Evolutionary conservation across 202 grass and related monocot genomes (phyloP).

Genomic region (Eragrostis tef): DNA sequence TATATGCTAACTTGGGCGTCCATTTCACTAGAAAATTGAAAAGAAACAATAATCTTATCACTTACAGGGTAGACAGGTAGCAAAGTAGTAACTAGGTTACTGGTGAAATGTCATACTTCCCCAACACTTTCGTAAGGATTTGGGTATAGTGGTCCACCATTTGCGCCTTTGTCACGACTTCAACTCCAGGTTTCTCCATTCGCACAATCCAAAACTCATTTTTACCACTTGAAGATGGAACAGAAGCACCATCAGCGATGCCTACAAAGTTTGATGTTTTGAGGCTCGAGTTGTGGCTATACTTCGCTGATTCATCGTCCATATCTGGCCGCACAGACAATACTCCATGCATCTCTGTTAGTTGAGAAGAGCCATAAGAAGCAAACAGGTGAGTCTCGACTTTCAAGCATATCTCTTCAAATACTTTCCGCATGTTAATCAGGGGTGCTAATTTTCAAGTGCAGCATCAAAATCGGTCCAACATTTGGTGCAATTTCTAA

Average conservation of each 20-base stretch:
- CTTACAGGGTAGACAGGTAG: neutral
- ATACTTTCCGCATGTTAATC: neutral
- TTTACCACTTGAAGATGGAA: slow-evolving; percentile 45
- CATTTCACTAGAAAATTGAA: slow-evolving; percentile 62
- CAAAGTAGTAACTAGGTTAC: slow-evolving; percentile 17
- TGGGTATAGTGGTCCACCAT: slow-evolving; percentile 85
- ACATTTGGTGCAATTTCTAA: neutral
- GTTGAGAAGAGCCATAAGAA: slow-evolving; percentile 20
- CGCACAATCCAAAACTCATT: slow-evolving; percentile 80
- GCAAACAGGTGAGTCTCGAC: slow-evolving; percentile 6
- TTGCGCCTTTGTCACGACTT: slow-evolving; percentile 86
- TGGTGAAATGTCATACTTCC: slow-evolving; percentile 66
- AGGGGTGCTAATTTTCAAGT: slow-evolving; percentile 2
- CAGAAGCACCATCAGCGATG: slow-evolving; percentile 40
- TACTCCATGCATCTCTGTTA: slow-evolving; percentile 64
- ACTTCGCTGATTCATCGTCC: slow-evolving; percentile 47
- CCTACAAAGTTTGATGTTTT: slow-evolving; percentile 37
- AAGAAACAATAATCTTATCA: slow-evolving; percentile 2
- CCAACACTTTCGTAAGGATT: slow-evolving; percentile 75
- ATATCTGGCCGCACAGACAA: slow-evolving; percentile 61
- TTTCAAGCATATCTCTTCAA: neutral
- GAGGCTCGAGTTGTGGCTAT: slow-evolving; percentile 23
- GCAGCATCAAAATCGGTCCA: neutral
- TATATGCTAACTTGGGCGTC: slow-evolving; percentile 95
- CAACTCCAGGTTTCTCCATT: slow-evolving; percentile 74